Evolutionary conservation across 2,329 filamentous ascomycete species (phyloP), one percentile per base, ranked within the genome.

Genomic region (Beauveria scarabaeidicola): DNA sequence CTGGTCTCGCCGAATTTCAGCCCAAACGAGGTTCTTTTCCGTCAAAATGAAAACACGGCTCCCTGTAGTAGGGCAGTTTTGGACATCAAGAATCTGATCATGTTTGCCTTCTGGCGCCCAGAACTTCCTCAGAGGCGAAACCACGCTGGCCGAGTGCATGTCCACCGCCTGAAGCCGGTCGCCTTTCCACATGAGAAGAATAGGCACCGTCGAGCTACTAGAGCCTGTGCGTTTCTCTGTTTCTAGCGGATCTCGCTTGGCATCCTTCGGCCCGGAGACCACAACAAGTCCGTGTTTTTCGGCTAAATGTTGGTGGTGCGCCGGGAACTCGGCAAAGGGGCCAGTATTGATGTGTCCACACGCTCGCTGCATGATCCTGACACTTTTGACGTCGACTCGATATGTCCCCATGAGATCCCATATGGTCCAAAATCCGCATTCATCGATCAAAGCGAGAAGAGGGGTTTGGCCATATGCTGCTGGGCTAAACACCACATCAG

Each of bases 401-500:
- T 69, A 67, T 62, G 67, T 75, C 58, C 73, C 75, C 13, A 66
- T 64, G 25, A 88, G 73, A 62, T 88, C 78, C 84, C 86, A 90
- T 4, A 90, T 70, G 47, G 76, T 84, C 89, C 88, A 92, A 60
- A 75, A 76, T 1, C 87, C 88, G 38, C 73, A 73, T 55, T 83
- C 77, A 65, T 91, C 86, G 19, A 91, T 75, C 27, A 91, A 75
- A 17, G 79, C 85, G 56, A 91, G 72, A 65, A 88, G 85, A 1
- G 83, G 79, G 77, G 82, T 69, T 73, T 81, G 63, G 61, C 73
- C 68, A 19, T 61, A 64, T 5, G 67, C 67, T 4, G 71, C 70
- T 0, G 86, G 82, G 63, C 86, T 87, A 68, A 91, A 89, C 0
- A 81, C 72, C 3, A 88, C 75, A 70, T 91, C 85, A 0, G 78